phyloP scores from a whole-genome alignment of 2,329 filamentous ascomycete genomes.

The Monosporascus sp. region DNA sequence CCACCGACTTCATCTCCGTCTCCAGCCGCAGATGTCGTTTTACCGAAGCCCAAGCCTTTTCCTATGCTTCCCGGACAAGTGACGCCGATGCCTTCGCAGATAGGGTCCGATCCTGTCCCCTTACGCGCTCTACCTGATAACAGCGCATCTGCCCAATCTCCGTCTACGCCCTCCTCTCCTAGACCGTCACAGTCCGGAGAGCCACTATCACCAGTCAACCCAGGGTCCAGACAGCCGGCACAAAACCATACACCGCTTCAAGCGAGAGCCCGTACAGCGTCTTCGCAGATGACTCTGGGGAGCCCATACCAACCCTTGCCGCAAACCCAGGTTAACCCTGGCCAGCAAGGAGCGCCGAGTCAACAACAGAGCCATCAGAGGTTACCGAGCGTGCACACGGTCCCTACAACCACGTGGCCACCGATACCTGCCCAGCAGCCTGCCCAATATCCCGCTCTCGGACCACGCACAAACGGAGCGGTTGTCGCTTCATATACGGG shows the following conservation, averaged over 20 bases:
- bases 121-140: not conserved
- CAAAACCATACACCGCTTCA: not conserved
- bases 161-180: not conserved
- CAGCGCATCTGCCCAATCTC: not conserved
- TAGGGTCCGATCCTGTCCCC: slow-evolving; percentile 13
- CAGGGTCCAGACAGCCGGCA: not conserved
- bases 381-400: not conserved
- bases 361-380: not conserved
- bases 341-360: slow-evolving; percentile 1
- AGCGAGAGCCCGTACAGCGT: not conserved
- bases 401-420: not conserved
- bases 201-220: not conserved
- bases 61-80: slow-evolving; percentile 27
- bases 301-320: not conserved
- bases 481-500: slow-evolving; percentile 16
- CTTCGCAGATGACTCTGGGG: not conserved
- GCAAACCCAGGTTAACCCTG: slow-evolving; percentile 1
- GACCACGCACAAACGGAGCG: not conserved
- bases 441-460: not conserved
- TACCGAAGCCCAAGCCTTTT: slow-evolving; percentile 14
- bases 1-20: not conserved
- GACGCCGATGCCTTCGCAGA: slow-evolving; percentile 21
- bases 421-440: not conserved
- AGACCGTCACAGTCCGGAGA: no score
- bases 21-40: not conserved